Base-by-base conservation (phyloP, 1,284 basidiomycete genomes). In the Apiotrichum laibachii region DNA sequence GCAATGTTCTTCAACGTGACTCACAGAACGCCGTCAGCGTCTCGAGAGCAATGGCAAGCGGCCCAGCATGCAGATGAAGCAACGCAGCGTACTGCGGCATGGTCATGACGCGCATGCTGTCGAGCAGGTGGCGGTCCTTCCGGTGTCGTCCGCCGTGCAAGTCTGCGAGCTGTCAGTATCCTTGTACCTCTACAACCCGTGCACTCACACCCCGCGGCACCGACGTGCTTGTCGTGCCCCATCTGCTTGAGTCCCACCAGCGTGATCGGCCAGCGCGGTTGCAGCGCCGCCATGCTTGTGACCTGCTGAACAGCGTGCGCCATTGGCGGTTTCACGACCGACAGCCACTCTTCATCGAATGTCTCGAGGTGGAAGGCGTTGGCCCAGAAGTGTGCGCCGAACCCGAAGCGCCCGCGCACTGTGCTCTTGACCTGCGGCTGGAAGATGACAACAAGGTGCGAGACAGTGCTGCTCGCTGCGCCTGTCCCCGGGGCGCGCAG, bases 361-460 rank as follows among this genome's bases (percentile, higher is more conserved):
- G 9, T 19, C 13, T 46, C 44, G 44, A 46, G 44, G 11, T 19
- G 19, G 16, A 46, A 46, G 5, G 44, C 44, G 22, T 12, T 46
- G 9, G 22, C 44, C 44, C 44, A 46, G 4, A 26, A 22, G 44
- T 46, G 21, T 3, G 11, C 13, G 21, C 44, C 12, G 13, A 46
- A 46, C 15, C 44, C 44, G 22, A 46, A 21, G 13, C 44, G 44
- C 19, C 44, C 44, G 10, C 44, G 44, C 2, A 21, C 21, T 7
- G 44, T 46, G 44, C 44, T 46, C 44, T 46, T 46, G 10, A 16
- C 44, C 22, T 46, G 19, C 10, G 44, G 44, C 44, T 46, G 44
- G 44, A 46, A 46, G 44, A 46, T n/a, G 21, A 46, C 22, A 8
- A 46, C 44, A 7, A 46, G 44, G 13, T 26, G 44, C 11, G 11